A percentile compares a stretch with the other conserved stretches of the same genome.
phyloP scores from a whole-genome alignment of 2,329 filamentous ascomycete species.

The Leptosphaerulina australis region DNA sequence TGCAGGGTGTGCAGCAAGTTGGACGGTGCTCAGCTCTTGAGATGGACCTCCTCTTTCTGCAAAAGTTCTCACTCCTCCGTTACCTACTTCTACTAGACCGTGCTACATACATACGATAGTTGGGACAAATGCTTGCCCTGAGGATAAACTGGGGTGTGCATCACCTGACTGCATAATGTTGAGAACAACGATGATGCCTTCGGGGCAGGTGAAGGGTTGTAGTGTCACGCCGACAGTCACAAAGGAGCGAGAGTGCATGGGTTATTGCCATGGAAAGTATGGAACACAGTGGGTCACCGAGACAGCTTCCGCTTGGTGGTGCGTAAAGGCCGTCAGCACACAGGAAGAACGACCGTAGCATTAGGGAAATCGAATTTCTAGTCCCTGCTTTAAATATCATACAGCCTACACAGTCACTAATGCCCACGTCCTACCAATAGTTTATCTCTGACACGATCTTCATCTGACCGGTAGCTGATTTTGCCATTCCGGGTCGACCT shows the following conservation, averaged over 20 bases:
- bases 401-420: neutral
- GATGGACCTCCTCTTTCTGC: neutral
- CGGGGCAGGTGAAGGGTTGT: slow-evolving; percentile 18
- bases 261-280: slow-evolving; percentile 24
- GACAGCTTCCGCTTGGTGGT: slow-evolving; percentile 21
- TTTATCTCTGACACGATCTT: neutral
- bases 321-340: too few relatives aligned
- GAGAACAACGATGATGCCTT: slow-evolving; percentile 21
- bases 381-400: neutral
- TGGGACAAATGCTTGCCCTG: slow-evolving; percentile 14
- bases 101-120: slow-evolving; percentile 21
- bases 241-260: slow-evolving; percentile 15
- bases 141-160: slow-evolving; percentile 18
- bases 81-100: neutral
- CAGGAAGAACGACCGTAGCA: neutral
- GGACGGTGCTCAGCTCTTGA: slow-evolving; percentile 14
- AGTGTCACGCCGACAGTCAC: slow-evolving; percentile 20
- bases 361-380: neutral
- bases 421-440: neutral
- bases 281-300: slow-evolving; percentile 26
- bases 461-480: slow-evolving; percentile 43
- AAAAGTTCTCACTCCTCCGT: neutral
- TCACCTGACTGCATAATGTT: slow-evolving; percentile 21
- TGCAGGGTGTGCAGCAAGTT: slow-evolving; percentile 26
- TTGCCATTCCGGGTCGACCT: slow-evolving; percentile 58